These are phyloP conservation scores for Bruguiera sexangula DNA, from an alignment of 345 rosid species.

Conservation along the genomic window DNA sequence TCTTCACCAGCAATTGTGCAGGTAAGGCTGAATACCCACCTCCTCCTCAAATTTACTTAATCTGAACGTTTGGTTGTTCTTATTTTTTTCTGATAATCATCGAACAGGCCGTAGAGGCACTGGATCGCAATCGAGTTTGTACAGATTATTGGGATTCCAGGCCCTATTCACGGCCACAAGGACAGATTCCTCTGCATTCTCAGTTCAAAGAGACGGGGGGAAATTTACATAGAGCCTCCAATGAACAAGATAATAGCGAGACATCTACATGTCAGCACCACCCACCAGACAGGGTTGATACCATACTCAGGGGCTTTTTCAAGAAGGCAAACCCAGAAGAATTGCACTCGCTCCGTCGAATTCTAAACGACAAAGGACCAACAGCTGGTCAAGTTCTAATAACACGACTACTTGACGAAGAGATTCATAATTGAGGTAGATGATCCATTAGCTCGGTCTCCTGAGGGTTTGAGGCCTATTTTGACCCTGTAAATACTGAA, in stretches of 20 bases:
- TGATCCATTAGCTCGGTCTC: constrained; percentile 30
- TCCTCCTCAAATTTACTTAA: no score
- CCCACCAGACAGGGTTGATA: constrained; percentile 36
- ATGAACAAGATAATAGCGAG: constrained; percentile 22
- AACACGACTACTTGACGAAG: constrained; percentile 50
- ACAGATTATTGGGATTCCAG: constrained; percentile 92
- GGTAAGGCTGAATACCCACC: constrained; percentile 36
- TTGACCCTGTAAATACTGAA: constrained; percentile 33
- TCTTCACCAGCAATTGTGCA: constrained; percentile 89
- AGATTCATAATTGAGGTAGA: constrained; percentile 48
- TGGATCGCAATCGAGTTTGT: constrained; percentile 81
- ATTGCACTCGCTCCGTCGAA: constrained; percentile 42
- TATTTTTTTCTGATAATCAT: constrained; percentile 1
- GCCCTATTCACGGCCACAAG: constrained; percentile 80
- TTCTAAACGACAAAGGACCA: constrained; percentile 37
- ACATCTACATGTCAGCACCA: constrained; percentile 20
- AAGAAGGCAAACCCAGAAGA: constrained; percentile 77
- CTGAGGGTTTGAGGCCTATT: constrained; percentile 9
- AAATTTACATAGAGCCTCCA: constrained; percentile 19
- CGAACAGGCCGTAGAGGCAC: constrained; percentile 78
- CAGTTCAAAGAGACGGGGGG: constrained; percentile 27
- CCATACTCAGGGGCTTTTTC: constrained; percentile 46
- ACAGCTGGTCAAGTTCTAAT: constrained; percentile 35
- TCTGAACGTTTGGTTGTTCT: not conserved
- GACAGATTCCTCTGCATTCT: constrained; percentile 55